Evolutionary conservation across 441 rosid species (phyloP), one percentile per base, ranked within the genome.

Genomic region (Gossypium schwendimanii): DNA sequence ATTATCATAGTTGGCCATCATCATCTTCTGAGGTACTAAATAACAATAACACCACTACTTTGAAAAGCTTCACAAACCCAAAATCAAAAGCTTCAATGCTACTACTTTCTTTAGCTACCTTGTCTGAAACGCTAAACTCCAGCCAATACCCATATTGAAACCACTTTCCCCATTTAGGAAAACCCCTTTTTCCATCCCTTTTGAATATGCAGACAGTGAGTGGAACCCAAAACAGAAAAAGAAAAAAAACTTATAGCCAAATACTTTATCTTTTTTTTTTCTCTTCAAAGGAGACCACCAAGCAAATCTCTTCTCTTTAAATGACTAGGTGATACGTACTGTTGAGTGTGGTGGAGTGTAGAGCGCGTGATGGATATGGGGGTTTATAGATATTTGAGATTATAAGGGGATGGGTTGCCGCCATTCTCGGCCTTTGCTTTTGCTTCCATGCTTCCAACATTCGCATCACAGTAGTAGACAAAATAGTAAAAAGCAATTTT

Each of bases 381-480:
- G 58, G 3, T 39, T 61, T 75, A 10, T 73, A 72, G 33, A 80
- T 45, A 36, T 15, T 61, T 62, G n/a, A 67, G 76, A 71, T 41
- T 31, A 73, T 20, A 33, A 31, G 33, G 84, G 68, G 74, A 82
- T 87, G 84, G 83, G 82, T 83, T 86, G 87, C 90, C 88, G 87
- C 91, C 89, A 81, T 80, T 80, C 73, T 74, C 72, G 78, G 73
- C 88, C 82, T 82, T 69, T 79, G 81, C 68, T 70, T 70, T 75
- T 88, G 92, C 90, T 83, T 87, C 96, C 93, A 84, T 90, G 86
- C 86, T 88, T 85, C 91, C 89, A 87, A 90, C 96, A 90, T 84
- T 85, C 91, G 86, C 86, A 84, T 85, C 87, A 73, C 64, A 73
- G 79, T 66, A 84, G 71, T 77, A 73, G 87, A 85, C 85, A 84